These are phyloP conservation scores for Aureobasidium vineae DNA, from an alignment of 2,329 filamentous ascomycete species.

Conservation along the genomic window DNA sequence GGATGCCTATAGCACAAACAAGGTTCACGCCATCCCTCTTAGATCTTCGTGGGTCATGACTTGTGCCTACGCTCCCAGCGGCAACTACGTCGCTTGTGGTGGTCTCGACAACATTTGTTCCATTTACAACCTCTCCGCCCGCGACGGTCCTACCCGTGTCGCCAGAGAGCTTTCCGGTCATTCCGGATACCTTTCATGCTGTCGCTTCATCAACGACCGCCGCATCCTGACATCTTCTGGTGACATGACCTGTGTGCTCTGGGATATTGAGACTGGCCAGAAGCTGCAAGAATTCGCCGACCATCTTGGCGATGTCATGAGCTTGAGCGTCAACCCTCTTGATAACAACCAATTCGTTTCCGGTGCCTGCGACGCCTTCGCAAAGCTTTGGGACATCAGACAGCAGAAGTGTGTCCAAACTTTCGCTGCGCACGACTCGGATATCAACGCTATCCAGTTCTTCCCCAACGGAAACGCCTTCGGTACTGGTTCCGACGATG, in stretches of 20 bases:
- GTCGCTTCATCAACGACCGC: slow-evolving; percentile 97
- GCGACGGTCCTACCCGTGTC: slow-evolving; percentile 95
- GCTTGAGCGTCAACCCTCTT: slow-evolving; percentile 97
- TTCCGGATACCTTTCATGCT: slow-evolving; percentile 96
- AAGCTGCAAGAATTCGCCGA: slow-evolving; percentile 98
- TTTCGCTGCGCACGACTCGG: slow-evolving; percentile 96
- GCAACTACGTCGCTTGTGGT: slow-evolving; percentile 97
- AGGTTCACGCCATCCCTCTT: slow-evolving; percentile 96
- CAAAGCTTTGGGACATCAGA: slow-evolving; percentile 98
- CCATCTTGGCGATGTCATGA: slow-evolving; percentile 98
- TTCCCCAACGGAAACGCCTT: slow-evolving; percentile 99
- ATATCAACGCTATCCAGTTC: slow-evolving; percentile 99
- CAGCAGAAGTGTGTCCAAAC: slow-evolving; percentile 98
- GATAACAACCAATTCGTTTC: slow-evolving; percentile 99
- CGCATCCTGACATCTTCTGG: slow-evolving; percentile 97
- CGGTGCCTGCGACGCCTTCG: slow-evolving; percentile 97
- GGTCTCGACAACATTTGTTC: slow-evolving; percentile 99
- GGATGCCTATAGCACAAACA: slow-evolving; percentile 99
- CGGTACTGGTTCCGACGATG: slow-evolving; percentile 95
- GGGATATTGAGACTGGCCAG: slow-evolving; percentile 97
- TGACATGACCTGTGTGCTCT: slow-evolving; percentile 99
- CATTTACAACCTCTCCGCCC: slow-evolving; percentile 96
- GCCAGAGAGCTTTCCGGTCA: slow-evolving; percentile 94
- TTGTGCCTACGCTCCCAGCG: slow-evolving; percentile 96
- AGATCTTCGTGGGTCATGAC: slow-evolving; percentile 99